Conservation (phyloP, 169 alveolate genomes). For the Plasmodium gallinaceum region DNA sequence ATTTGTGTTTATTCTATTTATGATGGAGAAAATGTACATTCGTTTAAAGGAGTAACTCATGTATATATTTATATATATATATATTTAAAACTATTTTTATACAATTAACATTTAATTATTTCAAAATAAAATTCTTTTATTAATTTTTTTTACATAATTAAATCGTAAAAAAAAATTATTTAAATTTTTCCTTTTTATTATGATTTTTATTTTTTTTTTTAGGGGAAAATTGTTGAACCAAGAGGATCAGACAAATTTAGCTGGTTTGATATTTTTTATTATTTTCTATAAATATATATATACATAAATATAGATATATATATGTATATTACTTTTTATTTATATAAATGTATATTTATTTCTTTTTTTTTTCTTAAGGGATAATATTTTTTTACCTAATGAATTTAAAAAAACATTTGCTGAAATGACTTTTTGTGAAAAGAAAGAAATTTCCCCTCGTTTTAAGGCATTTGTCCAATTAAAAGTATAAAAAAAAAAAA, state of each 20-base stretch:
- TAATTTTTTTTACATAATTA: background rate
- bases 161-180: background rate
- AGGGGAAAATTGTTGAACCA: slow-evolving; percentile 53
- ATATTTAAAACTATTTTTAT: background rate
- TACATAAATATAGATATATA: background rate
- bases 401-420: slow-evolving; percentile 22
- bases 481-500: slow-evolving; percentile 26
- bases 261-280: slow-evolving; percentile 14
- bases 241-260: slow-evolving; percentile 42
- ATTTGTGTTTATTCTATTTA: slow-evolving; percentile 56
- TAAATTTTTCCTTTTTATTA: background rate
- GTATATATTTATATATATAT: slow-evolving; percentile 40
- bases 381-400: slow-evolving; percentile 54
- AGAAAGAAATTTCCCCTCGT: slow-evolving; percentile 49
- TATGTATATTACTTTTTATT: background rate
- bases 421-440: slow-evolving; percentile 61
- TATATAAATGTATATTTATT: background rate
- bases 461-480: slow-evolving; percentile 54
- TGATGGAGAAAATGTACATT: slow-evolving; percentile 31
- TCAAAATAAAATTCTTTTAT: too few relatives aligned
- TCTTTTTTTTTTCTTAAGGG: slow-evolving; percentile 35
- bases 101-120: too few relatives aligned
- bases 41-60: slow-evolving; percentile 63
- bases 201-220: background rate
- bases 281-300: background rate